Percentiles rank a stretch among this genome's conserved stretches.
phyloP scores from a whole-genome alignment of 345 rosid species.

The Murraya paniculata region DNA sequence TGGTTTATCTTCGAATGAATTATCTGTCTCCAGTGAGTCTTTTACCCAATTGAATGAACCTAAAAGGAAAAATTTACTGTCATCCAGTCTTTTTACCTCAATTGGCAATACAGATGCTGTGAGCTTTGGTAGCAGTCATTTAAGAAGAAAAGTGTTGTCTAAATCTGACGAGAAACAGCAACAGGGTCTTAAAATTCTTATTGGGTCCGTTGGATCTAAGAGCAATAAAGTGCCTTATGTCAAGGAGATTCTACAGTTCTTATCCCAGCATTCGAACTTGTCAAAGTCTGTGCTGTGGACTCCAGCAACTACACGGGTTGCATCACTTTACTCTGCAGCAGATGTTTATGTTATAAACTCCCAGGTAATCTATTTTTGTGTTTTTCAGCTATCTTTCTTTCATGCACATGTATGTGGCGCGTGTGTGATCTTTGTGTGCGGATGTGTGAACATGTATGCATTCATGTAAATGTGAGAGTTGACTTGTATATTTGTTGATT shows the following conservation, averaged over 20 bases:
- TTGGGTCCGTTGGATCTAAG: slow-evolving; percentile 97
- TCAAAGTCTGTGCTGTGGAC: slow-evolving; percentile 77
- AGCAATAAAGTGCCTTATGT: slow-evolving; percentile 88
- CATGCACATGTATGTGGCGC: neutral
- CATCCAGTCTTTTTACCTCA: slow-evolving; percentile 12
- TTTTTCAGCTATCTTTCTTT: neutral
- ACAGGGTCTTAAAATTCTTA: slow-evolving; percentile 66
- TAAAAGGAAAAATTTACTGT: slow-evolving; percentile 26
- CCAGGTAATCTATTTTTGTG: slow-evolving; percentile 52
- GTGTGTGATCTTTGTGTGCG: neutral
- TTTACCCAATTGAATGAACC: slow-evolving; percentile 2
- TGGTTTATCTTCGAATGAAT: slow-evolving; percentile 17
- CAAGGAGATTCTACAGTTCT: slow-evolving; percentile 60
- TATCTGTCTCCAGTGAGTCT: slow-evolving; percentile 20
- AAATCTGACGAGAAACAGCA: slow-evolving; percentile 27
- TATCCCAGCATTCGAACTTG: slow-evolving; percentile 60
- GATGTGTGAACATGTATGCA: neutral
- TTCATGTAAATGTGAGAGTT: neutral
- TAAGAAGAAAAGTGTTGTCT: slow-evolving; percentile 32
- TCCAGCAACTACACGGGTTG: slow-evolving; percentile 79
- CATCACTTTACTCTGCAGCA: slow-evolving; percentile 91
- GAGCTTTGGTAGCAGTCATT: slow-evolving; percentile 19
- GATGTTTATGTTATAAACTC: slow-evolving; percentile 89
- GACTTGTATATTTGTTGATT: neutral
- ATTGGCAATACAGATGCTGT: slow-evolving; percentile 2